phyloP scores from a whole-genome alignment of 129 eudicot genomes.

The Apium graveolens region DNA sequence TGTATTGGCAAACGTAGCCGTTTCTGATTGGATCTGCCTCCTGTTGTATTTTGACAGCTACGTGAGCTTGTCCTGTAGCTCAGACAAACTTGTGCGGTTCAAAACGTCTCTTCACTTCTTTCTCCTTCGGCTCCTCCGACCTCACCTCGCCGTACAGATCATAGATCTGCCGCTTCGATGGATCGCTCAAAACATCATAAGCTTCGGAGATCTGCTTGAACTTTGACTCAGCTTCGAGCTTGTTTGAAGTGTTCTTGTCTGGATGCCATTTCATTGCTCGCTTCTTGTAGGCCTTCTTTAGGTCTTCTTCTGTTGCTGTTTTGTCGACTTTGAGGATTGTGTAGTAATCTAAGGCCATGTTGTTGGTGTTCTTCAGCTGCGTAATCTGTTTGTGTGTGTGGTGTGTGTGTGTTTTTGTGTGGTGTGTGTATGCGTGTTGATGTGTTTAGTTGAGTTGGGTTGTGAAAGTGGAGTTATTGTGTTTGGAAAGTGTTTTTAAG shows the following conservation, averaged over 20 bases:
- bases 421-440: slow-evolving; percentile 1
- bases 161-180: slow-evolving; percentile 85
- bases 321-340: slow-evolving; percentile 49
- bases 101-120: slow-evolving; percentile 49
- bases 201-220: slow-evolving; percentile 94
- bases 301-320: slow-evolving; percentile 55
- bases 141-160: slow-evolving; percentile 69
- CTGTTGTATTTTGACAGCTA: slow-evolving; percentile 14
- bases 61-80: slow-evolving; percentile 11
- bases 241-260: slow-evolving; percentile 55
- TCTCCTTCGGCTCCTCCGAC: slow-evolving; percentile 14
- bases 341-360: slow-evolving; percentile 87
- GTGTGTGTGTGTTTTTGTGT: background rate
- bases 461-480: background rate
- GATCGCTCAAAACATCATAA: slow-evolving; percentile 71
- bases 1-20: slow-evolving; percentile 18
- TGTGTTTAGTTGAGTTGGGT: background rate
- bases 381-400: background rate
- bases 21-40: slow-evolving; percentile 17
- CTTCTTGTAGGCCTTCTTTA: slow-evolving; percentile 69
- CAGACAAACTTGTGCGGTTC: slow-evolving; percentile 26
- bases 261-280: slow-evolving; percentile 99
- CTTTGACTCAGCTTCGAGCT: slow-evolving; percentile 62
- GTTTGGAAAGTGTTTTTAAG: background rate
- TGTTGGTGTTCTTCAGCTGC: background rate